Evolutionary conservation across 805 yeast species (phyloP), one percentile per base, ranked within the genome.

Genomic region (Nakazawaea anatomiae): DNA sequence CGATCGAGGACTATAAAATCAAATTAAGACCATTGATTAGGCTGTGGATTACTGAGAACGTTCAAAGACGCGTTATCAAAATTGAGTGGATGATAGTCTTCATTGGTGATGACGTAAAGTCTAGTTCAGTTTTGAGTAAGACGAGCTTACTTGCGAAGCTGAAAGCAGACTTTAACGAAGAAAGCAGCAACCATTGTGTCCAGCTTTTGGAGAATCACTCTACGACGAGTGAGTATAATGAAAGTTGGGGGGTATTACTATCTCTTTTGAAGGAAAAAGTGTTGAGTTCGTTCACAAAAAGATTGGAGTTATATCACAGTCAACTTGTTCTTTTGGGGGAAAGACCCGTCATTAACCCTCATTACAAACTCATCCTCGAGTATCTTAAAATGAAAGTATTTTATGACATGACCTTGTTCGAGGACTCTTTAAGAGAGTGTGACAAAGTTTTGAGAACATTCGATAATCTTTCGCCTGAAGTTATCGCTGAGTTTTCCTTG

Each of bases 11-110:
- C 1, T 92, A 92, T 64, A 73, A 95, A 53, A 65, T 85, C 0
- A 87, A 85, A 59, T 89, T 87, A 0, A 76, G 99, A 39, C 96
- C 96, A 1, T 70, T 89, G 56, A 80, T 91, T 27, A 76, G 75
- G 45, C 94, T 86, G 57, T 94, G 99, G 98, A 70, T 87, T 29
- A 71, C 75, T 43, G 60, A 71, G 40, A 56, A 67, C 39, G 60
- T 73, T 49, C 58, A 72, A 42, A 57, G 71, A 55, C 57, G 70
- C 52, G 51, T 68, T 61, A 47, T 77, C 50, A 74, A 78, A 2
- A 77, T 84, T 8, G 83, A 82, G 46, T 82, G 90, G 84, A 70
- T 78, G 54, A 73, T 89, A 4, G 65, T 88, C 0, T 72, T 78
- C 46, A 79, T 75, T 58, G 73, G 76, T 4, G 55, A 8, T 60